A percentile compares a stretch with the other conserved stretches of the same genome.
phyloP scores from a whole-genome alignment of 2,329 filamentous ascomycete genomes.

The Sclerotinia subarctica region DNA sequence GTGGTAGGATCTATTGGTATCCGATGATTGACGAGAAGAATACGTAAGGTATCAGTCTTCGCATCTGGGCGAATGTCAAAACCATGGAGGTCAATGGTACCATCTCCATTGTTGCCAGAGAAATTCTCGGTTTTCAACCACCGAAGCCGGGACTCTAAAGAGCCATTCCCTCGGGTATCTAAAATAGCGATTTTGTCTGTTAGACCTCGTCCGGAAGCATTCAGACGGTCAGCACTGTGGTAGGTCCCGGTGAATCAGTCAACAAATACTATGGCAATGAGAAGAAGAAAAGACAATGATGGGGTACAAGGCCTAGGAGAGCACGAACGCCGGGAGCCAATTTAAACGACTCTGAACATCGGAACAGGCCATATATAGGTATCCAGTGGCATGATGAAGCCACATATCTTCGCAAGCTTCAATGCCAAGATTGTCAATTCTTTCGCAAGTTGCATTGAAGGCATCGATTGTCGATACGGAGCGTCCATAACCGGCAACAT shows the following conservation, averaged over 20 bases:
- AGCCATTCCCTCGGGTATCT: conserved; percentile 31
- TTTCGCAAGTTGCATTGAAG: conserved; percentile 36
- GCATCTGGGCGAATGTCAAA: conserved; percentile 37
- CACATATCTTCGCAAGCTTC: conserved; percentile 38
- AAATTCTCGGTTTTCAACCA: conserved; percentile 32
- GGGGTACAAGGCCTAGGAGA: neutral
- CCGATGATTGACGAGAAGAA: conserved; percentile 40
- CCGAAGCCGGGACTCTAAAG: conserved; percentile 28
- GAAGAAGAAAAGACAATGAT: neutral
- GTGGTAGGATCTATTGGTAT: conserved; percentile 38
- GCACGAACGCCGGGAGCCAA: conserved; percentile 36
- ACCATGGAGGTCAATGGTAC: conserved; percentile 38
- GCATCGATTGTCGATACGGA: conserved; percentile 36
- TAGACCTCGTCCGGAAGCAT: conserved; percentile 30
- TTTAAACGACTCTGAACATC: conserved; percentile 26
- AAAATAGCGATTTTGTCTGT: conserved; percentile 33
- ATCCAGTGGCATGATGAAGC: conserved; percentile 33
- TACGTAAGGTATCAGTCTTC: conserved; percentile 29
- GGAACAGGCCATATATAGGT: conserved; percentile 36
- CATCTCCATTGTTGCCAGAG: conserved; percentile 31
- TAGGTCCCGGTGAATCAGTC: neutral
- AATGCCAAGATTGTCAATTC: conserved; percentile 30
- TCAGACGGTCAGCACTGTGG: conserved; percentile 29
- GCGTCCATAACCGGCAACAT: conserved; percentile 37
- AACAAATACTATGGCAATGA: neutral